phyloP scores from a whole-genome alignment of 805 yeast species.

The Starmerella kuoi region DNA sequence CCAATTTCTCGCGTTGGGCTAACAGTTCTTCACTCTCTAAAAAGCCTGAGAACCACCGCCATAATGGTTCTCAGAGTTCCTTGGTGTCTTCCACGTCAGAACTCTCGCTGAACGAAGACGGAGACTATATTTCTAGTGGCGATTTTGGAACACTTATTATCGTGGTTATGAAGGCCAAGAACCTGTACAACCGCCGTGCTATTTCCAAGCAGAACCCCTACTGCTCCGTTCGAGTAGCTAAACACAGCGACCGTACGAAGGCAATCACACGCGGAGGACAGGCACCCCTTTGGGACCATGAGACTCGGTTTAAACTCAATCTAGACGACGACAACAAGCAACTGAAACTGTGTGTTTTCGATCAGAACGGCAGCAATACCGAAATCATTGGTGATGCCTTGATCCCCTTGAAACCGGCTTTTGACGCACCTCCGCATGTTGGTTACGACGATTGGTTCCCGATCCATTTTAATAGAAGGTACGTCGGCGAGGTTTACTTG shows the following conservation, averaged over 20 bases:
- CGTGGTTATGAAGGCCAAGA: constrained; percentile 69
- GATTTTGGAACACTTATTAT: constrained; percentile 49
- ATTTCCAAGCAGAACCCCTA: constrained; percentile 92
- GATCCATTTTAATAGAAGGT: constrained; percentile 49
- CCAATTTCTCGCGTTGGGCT: constrained; percentile 5
- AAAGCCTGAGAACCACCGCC: not conserved
- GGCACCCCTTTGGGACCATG: constrained; percentile 64
- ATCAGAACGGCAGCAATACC: constrained; percentile 67
- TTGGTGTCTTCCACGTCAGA: not conserved
- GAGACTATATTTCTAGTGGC: not conserved
- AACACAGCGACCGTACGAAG: constrained; percentile 66
- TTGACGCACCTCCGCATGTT: constrained; percentile 50
- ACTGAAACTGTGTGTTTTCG: constrained; percentile 63
- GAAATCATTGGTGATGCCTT: constrained; percentile 73
- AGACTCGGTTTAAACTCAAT: constrained; percentile 27
- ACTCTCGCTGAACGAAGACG: not conserved
- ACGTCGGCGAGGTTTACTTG: constrained; percentile 78
- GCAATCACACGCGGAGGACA: constrained; percentile 84
- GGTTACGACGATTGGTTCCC: constrained; percentile 84
- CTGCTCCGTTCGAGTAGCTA: constrained; percentile 69
- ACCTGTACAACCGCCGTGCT: constrained; percentile 72
- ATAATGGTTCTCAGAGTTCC: not conserved
- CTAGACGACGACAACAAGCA: constrained; percentile 36
- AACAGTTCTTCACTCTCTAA: not conserved
- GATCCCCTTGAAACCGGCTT: constrained; percentile 63